These are phyloP conservation scores for Verbascum thapsus DNA, from an alignment of 257 asterid species.

Conservation along the genomic window DNA sequence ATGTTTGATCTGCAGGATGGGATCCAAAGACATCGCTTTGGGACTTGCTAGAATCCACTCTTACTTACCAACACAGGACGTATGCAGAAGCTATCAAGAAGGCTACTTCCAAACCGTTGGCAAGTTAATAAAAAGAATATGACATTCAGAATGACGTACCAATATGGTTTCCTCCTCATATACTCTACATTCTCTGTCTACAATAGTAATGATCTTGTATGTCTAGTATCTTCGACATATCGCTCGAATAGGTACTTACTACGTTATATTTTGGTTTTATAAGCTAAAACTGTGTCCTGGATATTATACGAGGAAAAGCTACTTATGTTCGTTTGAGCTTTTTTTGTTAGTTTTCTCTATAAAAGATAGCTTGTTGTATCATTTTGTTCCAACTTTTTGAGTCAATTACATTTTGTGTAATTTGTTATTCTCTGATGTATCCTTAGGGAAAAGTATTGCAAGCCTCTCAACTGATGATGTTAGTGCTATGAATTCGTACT, in stretches of 20 bases:
- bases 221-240: background rate
- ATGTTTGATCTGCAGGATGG: slow-evolving; percentile 44
- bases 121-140: slow-evolving; percentile 39
- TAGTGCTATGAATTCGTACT: no score
- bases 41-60: slow-evolving; percentile 77
- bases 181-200: background rate
- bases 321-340: slow-evolving; percentile 1
- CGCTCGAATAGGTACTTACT: background rate
- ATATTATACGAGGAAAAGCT: slow-evolving; percentile 17
- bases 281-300: background rate
- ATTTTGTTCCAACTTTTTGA: slow-evolving; percentile 1
- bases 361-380: slow-evolving; percentile 24
- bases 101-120: slow-evolving; percentile 59
- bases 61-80: slow-evolving; percentile 73
- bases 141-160: slow-evolving; percentile 8
- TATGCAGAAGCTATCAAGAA: slow-evolving; percentile 73
- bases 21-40: slow-evolving; percentile 70
- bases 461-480: no score
- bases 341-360: background rate
- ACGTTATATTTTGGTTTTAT: slow-evolving; percentile 11
- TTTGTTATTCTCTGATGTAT: slow-evolving; percentile 9
- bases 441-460: no score
- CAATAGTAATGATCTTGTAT: background rate
- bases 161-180: slow-evolving; percentile 17
- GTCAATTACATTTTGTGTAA: slow-evolving; percentile 3